Evolutionary conservation across 805 yeast species (phyloP), one percentile per base, ranked within the genome.

Genomic region (Candida sakaeoensis): DNA sequence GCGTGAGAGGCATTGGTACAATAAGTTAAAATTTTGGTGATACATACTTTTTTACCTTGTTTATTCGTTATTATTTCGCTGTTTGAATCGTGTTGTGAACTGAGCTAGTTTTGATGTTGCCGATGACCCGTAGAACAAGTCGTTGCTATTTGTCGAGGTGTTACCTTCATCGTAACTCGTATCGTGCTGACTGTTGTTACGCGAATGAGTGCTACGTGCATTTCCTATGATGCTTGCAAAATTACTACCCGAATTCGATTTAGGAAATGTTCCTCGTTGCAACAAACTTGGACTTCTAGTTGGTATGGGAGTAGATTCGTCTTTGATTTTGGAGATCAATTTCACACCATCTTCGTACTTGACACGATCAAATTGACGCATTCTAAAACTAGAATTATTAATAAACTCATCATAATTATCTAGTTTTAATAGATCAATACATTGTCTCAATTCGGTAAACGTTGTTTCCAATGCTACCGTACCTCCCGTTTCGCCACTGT

Each of bases 361-460:
- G 35, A 91, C 73, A 41, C 90, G 75, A 46, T 85, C 87, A 53
- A 79, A 90, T 46, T 80, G 78, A 36, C 72, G 57, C 62, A 65
- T 59, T 46, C 73, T 56, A 45, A 55, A 59, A 2, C 63, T 47
- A 3, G 70, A 57, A 49, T 65, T 65, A 47, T 82, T 78, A 49
- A 68, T 73, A 59, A 80, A 88, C 27, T 77, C 84, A 21, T 80
- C 85, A 42, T 75, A 63, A 45, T 77, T 74, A 10, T 85, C 86
- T 16, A 75, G 70, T 48, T 77, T 73, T 48, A 93, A 65, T 43
- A 91, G 63, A 45, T 82, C 82, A 21, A 91, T 79, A 41, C 84
- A 76, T 63, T 91, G 97, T 47, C 89, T 75, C 41, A 90, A 72
- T 51, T 85, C 93, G 5, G 79, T 71, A 49, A 88, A 84, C 34